Evolutionary conservation across 2,329 filamentous ascomycete genomes (phyloP), one percentile per base, ranked within the genome.

Genomic region (Tolypocladium ophioglossoides): DNA sequence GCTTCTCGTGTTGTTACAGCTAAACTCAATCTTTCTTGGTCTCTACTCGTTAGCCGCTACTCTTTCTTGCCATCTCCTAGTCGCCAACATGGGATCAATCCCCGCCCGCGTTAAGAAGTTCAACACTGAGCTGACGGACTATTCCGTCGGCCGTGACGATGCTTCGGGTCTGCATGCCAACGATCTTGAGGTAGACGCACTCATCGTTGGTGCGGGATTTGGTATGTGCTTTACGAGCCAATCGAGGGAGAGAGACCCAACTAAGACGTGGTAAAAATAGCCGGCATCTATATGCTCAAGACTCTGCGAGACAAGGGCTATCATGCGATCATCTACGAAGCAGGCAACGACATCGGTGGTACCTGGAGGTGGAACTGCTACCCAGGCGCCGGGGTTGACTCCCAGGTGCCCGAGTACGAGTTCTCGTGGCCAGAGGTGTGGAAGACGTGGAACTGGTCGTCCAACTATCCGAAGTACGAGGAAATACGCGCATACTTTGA

Each of bases 401-500:
- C 74, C 0, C 73, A 78, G 52, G 70, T 78, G 3, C 77, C 78
- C 0, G 69, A 74, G 52, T 83, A 83, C 56, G 72, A 82, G 58
- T 76, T 77, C 53, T 77, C 72, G 1, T 76, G 74, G 62, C 78
- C 78, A 10, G 74, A 77, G 55, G 69, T 76, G 1, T 78, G 70
- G 62, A 70, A 79, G 63, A 75, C 75, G 4, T 85, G 80, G 80
- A 80, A 70, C 38, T 86, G 80, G 77, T 68, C 70, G 0, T 73
- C 65, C 56, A 75, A 76, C 54, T 83, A 79, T 51, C 78, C 80
- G 0, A 72, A 66, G 12, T 77, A 74, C 27, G 57, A 71, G 27
- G 77, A 85, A 47, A 69, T 85, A 1, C 72, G 77, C 14, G 62
- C 64, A 4, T 85, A 85, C 63, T 85, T 85, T 61, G 74, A 81